These are phyloP conservation scores for Botrytis fabae DNA, from an alignment of 2,329 filamentous ascomycete species.

Conservation along the genomic window DNA sequence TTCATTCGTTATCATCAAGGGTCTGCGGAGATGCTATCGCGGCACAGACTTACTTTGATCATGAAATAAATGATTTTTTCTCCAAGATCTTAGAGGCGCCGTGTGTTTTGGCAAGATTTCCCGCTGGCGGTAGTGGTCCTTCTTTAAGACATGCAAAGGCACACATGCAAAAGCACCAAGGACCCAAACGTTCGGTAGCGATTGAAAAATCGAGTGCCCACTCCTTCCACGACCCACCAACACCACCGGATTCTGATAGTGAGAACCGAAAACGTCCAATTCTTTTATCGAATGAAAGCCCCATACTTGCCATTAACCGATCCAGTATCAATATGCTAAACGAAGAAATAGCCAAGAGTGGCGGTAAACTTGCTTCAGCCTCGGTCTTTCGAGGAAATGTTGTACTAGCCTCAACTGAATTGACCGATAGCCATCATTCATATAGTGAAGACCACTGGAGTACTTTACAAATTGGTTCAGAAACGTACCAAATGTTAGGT, in stretches of 20 bases:
- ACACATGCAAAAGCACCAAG: constrained; percentile 62
- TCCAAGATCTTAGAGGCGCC: constrained; percentile 71
- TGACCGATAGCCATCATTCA: constrained; percentile 45
- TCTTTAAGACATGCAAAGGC: constrained; percentile 70
- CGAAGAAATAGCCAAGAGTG: constrained; percentile 61
- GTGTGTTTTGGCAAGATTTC: constrained; percentile 82
- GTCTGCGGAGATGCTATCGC: constrained; percentile 82
- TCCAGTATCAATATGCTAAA: constrained; percentile 81
- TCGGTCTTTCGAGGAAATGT: constrained; percentile 89
- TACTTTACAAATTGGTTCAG: constrained; percentile 62
- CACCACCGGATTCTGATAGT: constrained; percentile 58
- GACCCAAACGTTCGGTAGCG: constrained; percentile 26
- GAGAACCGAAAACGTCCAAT: constrained; percentile 56
- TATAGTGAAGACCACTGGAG: constrained; percentile 84
- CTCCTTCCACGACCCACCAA: constrained; percentile 56
- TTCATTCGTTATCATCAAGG: constrained; percentile 55
- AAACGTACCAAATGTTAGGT: constrained; percentile 71
- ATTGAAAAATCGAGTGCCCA: constrained; percentile 44
- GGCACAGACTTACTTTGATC: constrained; percentile 68
- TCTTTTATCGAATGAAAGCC: constrained; percentile 87
- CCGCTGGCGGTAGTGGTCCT: constrained; percentile 60
- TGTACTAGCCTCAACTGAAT: constrained; percentile 58
- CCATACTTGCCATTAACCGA: constrained; percentile 80
- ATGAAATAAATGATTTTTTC: constrained; percentile 73
- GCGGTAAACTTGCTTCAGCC: constrained; percentile 64